Evolutionary conservation across 768 basidiomycete genomes (phyloP), one percentile per base, ranked within the genome.

Genomic region (Leccinum uliginosum): DNA sequence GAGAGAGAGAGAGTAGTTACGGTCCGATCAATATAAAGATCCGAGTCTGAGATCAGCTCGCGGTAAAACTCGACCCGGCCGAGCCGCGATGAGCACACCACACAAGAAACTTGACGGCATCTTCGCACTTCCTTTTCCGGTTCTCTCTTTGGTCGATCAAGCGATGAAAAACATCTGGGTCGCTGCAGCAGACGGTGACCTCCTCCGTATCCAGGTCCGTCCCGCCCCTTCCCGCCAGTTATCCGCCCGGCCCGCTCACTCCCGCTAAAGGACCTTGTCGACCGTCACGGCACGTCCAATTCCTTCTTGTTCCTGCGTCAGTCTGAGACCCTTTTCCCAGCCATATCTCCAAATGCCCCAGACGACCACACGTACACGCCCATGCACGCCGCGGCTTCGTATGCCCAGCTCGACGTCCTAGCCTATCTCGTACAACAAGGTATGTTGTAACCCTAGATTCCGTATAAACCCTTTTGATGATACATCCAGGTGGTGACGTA

Each of bases 371-470:
- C 89, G 30, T 93, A 93, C 71, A 93, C 91, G 0, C 89, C 91
- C 34, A 91, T 93, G 89, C 93, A 97, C 73, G 94, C 94, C 17
- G 93, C 94, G 14, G 93, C 94, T 1, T 96, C 93, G 1, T 97
- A 96, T 66, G 91, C 85, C 17, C 93, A 93, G 29, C 68, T 89
- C 9, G 73, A 86, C 48, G 70, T 94, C 43, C 75, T 97, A 32
- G 78, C 84, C 14, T 96, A 92, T 73, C 83, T 97, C 55, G 75
- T 93, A 55, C 82, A 84, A 14, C 78, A 77, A 68, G 90, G 90
- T 32, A 12, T 12, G 30, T n/a, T n/a, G n/a, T 87, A 53, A 53
- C 3, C 45, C 40, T 26, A 35, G 61, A 62, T 63, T 30, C 17
- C 34, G 50, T n/a, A 27, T n/a, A 26, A 43, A 21, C 29, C 23